Conservation (phyloP, 2,329 filamentous ascomycete species). For the Ophiostoma tasmaniense region DNA sequence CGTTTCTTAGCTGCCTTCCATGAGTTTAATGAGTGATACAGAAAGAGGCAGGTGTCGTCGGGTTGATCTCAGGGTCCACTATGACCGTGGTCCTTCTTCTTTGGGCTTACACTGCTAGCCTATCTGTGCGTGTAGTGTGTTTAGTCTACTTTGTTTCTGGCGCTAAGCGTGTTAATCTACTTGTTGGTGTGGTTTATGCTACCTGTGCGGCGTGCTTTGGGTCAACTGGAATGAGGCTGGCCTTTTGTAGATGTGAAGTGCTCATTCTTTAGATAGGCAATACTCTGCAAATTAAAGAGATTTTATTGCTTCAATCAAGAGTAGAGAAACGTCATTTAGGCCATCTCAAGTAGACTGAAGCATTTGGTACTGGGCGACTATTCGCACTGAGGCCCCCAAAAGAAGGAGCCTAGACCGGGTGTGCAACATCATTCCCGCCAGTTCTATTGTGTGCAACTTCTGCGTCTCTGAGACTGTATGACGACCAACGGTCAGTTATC, state of each 20-base stretch:
- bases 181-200: background rate
- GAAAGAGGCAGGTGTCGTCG: slow-evolving; percentile 13
- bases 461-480: background rate
- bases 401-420: background rate
- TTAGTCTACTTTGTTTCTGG: background rate
- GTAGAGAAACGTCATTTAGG: background rate
- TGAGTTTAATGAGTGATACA: slow-evolving; percentile 1
- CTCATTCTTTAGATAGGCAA: background rate
- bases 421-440: background rate
- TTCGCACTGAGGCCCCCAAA: background rate
- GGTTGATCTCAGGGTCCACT: slow-evolving; percentile 8
- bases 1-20: background rate
- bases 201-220: background rate
- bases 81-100: slow-evolving; percentile 1
- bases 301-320: background rate
- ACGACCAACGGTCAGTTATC: background rate
- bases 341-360: too few relatives aligned
- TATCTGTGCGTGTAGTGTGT: background rate
- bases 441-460: background rate
- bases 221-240: background rate
- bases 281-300: background rate
- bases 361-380: background rate
- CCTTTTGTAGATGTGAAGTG: too few relatives aligned
- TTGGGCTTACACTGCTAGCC: background rate
- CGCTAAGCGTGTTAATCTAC: background rate